Percentiles rank a stretch among this genome's conserved stretches.
These are phyloP conservation scores for Hemileia vastatrix DNA, from an alignment of 1,284 basidiomycete genomes.

Conservation along the genomic window DNA sequence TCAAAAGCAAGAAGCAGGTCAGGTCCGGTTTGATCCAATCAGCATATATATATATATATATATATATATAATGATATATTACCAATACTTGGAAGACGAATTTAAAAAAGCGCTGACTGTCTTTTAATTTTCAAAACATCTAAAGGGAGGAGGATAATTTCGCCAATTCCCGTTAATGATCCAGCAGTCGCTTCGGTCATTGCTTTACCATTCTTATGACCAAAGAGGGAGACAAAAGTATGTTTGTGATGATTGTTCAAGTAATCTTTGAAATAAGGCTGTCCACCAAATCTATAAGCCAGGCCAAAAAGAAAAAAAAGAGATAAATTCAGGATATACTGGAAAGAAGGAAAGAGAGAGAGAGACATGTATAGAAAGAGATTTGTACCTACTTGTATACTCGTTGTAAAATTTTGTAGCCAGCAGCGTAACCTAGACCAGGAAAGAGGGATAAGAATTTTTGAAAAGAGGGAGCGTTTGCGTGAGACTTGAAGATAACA, in stretches of 20 bases:
- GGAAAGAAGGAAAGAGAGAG: neutral
- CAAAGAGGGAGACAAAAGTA: conserved; percentile 71
- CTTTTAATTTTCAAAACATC: conserved; percentile 98
- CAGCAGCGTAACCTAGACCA: conserved; percentile 92
- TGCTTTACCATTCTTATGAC: conserved; percentile 91
- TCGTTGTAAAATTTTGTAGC: conserved; percentile 63
- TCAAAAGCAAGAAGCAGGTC: too few species aligned
- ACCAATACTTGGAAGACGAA: neutral
- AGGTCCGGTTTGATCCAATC: too few species aligned
- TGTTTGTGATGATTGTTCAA: conserved; percentile 67
- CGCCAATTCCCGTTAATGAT: conserved; percentile 78
- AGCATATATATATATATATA: too few species aligned
- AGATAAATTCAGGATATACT: neutral
- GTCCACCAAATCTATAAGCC: conserved; percentile 80
- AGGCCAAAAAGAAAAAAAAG: neutral
- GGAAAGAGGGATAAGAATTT: conserved; percentile 90
- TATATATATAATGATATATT: neutral
- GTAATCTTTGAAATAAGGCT: conserved; percentile 93
- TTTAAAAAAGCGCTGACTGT: conserved; percentile 48
- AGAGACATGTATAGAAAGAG: neutral
- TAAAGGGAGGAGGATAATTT: conserved; percentile 87
- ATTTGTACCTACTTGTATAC: conserved; percentile 25
- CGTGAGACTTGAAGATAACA: conserved; percentile 81
- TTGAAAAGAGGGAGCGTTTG: conserved; percentile 51
- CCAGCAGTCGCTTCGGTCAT: conserved; percentile 93